phyloP scores from a whole-genome alignment of 495 filamentous ascomycete species.

The Stereocaulon alpinum region DNA sequence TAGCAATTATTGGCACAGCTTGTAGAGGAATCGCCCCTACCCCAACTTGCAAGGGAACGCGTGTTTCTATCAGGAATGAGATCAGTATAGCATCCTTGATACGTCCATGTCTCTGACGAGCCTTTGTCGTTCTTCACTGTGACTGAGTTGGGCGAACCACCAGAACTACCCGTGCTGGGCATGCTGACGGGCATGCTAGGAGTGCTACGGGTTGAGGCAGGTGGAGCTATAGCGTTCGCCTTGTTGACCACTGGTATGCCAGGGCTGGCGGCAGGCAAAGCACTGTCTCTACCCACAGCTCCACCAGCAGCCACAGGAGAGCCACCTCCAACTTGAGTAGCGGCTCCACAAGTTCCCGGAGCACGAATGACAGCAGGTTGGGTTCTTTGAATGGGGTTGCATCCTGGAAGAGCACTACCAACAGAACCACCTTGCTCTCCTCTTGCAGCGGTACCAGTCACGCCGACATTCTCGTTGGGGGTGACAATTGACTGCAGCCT shows the following conservation, averaged over 20 bases:
- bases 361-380: slow-evolving; percentile 10
- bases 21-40: slow-evolving; percentile 4
- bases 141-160: slow-evolving; percentile 6
- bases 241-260: neutral
- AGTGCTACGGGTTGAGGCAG: neutral
- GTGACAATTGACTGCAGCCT: neutral
- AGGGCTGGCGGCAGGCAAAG: neutral
- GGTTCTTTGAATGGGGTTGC: slow-evolving; percentile 19
- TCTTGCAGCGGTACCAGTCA: neutral
- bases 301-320: neutral
- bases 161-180: neutral
- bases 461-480: neutral
- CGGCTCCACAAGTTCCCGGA: slow-evolving; percentile 6
- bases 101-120: slow-evolving; percentile 11
- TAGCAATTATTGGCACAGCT: slow-evolving; percentile 17
- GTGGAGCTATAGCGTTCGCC: neutral
- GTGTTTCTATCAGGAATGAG: slow-evolving; percentile 9
- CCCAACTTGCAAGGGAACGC: slow-evolving; percentile 17
- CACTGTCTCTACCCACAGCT: neutral
- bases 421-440: neutral
- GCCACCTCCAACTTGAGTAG: slow-evolving; percentile 5
- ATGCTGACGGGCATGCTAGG: neutral
- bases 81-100: slow-evolving; percentile 16
- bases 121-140: slow-evolving; percentile 8
- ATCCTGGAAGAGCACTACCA: slow-evolving; percentile 14